Evolutionary conservation across 2,329 filamentous ascomycete genomes (phyloP), one percentile per base, ranked within the genome.

Genomic region (Phoma sp.): DNA sequence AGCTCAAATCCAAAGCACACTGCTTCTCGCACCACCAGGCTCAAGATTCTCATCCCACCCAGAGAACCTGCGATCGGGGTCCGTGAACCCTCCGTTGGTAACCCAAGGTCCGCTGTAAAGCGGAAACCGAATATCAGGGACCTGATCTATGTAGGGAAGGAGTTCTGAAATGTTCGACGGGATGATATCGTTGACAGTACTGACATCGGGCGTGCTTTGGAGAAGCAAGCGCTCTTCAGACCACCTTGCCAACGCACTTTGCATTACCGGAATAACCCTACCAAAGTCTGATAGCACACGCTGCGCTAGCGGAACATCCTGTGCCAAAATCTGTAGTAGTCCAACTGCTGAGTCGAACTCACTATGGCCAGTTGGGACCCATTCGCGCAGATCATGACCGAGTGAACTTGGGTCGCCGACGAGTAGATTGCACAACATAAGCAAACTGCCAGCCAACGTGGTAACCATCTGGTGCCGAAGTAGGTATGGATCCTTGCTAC

Each of bases 281-380:
- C 51, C 56, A 10, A 69, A 68, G 23, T 72, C 69, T 1, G 45
- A 46, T 4, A 60, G 38, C 11, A 71, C 62, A 6, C 66, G 61
- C 11, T 58, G 58, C 2, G 68, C 68, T 14, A 66, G 53, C 4
- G 47, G 40, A 11, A 60, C 50, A 3, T 52, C 46, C 12, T 38
- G 21, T 5, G 64, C 56, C 3, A 71, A 34, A 20, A 57, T 53
- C 2, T 56, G 47, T 7, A 73, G 39, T 4, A 66, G 43, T 7
- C 29, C 26, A 14, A 60, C 32, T 4, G 57, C 59, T 2, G 57
- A 43, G 7, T 46, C 47, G 21, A 67, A 69, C 9, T 32, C 54
- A 2, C 62, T 54, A 4, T 47, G 33, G 10, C 66, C 61, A 1
- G 37, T 7, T 17, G 30, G 14, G 5, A 40, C 28, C 18, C 38